Evolutionary conservation across 768 basidiomycete genomes (phyloP), one percentile per base, ranked within the genome.

Genomic region (Neoboletus brunneissimus): DNA sequence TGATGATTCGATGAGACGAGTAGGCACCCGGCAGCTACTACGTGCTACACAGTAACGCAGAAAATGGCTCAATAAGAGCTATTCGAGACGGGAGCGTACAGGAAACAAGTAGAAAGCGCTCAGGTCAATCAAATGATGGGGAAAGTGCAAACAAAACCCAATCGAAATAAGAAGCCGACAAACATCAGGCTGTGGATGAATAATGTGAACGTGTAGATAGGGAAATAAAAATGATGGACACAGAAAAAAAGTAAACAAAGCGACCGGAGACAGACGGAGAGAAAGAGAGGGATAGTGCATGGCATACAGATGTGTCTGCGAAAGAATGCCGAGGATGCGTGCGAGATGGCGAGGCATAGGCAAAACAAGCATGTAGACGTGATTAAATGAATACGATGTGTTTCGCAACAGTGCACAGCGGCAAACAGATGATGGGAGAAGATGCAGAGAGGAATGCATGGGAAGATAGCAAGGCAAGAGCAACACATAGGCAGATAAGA

Each of bases 381-480:
- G 54, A 51, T 61, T 66, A 69, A 60, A 66, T 66, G 68, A 48
- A 66, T 70, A 70, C 67, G 66, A 72, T 69, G 72, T 64, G 68
- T 70, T 70, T 73, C 61, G 68, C 69, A 68, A 57, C 63, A 72
- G 62, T 62, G 66, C 71, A 67, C 63, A 56, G 63, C 62, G 64
- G 57, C 55, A 72, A 59, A 64, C 57, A 60, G 48, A 67, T 65
- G 55, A 37, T 58, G 53, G 55, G 25, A 43, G 48, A 54, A 62
- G 48, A 56, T 66, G 58, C 55, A 59, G 54, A 34, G 64, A 56
- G 57, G 66, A 35, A 69, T 67, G 73, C 73, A 75, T 73, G 62
- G 60, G 58, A 51, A 61, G 69, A 75, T 64, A 77, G 73, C 76
- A 64, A 59, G 69, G 60, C 59, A 71, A 67, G 60, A 68, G 72